Evolutionary conservation across 2,329 filamentous ascomycete species (phyloP), one percentile per base, ranked within the genome.

Genomic region (Zymoseptoria pseudotritici): DNA sequence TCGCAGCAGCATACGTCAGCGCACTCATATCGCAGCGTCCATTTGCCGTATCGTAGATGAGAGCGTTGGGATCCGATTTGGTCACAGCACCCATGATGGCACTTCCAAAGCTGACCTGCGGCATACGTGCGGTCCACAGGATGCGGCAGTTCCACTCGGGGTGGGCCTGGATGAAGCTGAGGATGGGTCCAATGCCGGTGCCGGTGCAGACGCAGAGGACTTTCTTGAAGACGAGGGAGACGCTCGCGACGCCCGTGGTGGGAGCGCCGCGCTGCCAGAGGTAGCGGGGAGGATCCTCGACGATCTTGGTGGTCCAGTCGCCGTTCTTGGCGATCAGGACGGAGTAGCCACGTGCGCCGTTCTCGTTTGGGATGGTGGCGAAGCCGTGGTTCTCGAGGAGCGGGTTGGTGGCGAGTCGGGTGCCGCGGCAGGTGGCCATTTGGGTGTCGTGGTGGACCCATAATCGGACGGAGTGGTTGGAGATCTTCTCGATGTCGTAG

Each of bases 381-480:
- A 92, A 92, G 0, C 85, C 83, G 74, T 92, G 89, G 80, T 87
- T 90, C 73, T 92, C 88, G 8, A 80, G 74, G 49, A 70, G 54
- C 2, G 69, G 69, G n/a, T 65, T 64, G 51, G 53, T 53, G 19
- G 67, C 61, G 3, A 71, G 55, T n/a, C 60, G 60, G 17, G 63
- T 63, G 26, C 68, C 71, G 21, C 64, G 60, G 60, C 69, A 72
- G 22, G 63, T 83, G 80, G 59, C 81, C 79, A 56, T 81, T 8
- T 85, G 83, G 21, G 82, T 79, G 19, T 82, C 80, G 73, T 88
- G 86, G 69, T 80, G 77, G 68, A 91, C 88, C 70, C 87, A 83
- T 20, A 94, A 81, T 50, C 86, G 83, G 29, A 90, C 77, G 49
- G 89, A 89, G 74, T 92, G 89, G 21, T 80, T 72, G 0, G 89